Evolutionary conservation across 306 rosid species (phyloP), one percentile per base, ranked within the genome.

Genomic region (Vigna radiata): DNA sequence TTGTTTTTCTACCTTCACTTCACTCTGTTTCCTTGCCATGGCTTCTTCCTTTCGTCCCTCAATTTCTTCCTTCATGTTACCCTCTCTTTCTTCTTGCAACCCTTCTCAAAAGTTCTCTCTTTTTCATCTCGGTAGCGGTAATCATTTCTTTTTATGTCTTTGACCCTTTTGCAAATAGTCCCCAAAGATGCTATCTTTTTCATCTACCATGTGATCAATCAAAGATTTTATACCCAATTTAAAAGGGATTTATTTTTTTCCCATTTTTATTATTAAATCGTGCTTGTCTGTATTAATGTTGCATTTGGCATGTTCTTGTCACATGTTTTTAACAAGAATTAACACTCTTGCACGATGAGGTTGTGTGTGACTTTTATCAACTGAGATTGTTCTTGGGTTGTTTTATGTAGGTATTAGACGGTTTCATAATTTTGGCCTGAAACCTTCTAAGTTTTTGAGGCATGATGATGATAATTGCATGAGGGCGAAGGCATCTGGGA

Each of bases 11-110:
- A 21, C 46, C 52, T 4, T 5, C 6, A 52, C 31, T 33, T 79
- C 72, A 70, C 71, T 58, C 9, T 46, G 41, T 62, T 44, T 44
- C 19, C 5, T 54, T 60, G 49, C 77, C 12, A 76, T 81, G 81
- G 81, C 85, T 70, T 89, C 95, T 53, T 82, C 96, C 54, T 81
- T 93, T 81, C 84, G 88, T 62, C 98, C 91, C 18, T 90, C 94
- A 14, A 82, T 90, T 49, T 85, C 93, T 11, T 85, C 95, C 16
- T 74, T 93, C 41, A 75, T 73, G 50, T 82, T 88, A 83, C 86
- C 84, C 39, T 80, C 90, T 56, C 64, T 82, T 79, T 52, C 89
- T 55, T 82, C 90, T 25, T 72, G 56, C 84, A 53, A 77, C 78
- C 88, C 81, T 61, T 77, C 90, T 64, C 84, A 88, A 29, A 55